A percentile compares a stretch with the other conserved stretches of the same genome.
Evolutionary conservation across 257 asterid genomes (phyloP).

Genomic region (Solanum peruvianum): DNA sequence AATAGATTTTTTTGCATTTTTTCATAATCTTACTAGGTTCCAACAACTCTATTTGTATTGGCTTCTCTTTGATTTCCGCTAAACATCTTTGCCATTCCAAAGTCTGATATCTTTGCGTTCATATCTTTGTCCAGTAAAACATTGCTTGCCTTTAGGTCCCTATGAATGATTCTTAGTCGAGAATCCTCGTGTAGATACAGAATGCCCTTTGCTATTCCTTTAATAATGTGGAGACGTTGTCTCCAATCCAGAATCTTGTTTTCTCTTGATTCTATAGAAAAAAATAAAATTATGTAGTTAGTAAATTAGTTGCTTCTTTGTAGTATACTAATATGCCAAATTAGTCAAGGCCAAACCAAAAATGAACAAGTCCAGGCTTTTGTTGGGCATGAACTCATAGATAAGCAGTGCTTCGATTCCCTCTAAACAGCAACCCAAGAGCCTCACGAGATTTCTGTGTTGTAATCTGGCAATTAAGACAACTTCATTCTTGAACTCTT

Average conservation of each 20-base stretch:
- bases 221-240: neutral
- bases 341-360: neutral
- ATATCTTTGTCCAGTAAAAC: neutral
- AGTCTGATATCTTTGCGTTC: neutral
- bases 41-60: constrained; percentile 7
- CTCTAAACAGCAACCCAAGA: neutral
- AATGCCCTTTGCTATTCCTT: neutral
- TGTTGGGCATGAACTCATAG: neutral
- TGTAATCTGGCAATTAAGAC: neutral
- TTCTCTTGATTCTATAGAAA: neutral
- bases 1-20: too few relatives aligned
- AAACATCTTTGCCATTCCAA: neutral
- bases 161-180: neutral
- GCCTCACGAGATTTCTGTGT: neutral
- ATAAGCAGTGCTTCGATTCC: neutral
- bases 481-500: constrained; percentile 3
- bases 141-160: neutral
- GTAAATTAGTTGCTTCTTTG: neutral
- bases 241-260: neutral
- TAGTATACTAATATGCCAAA: neutral
- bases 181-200: neutral
- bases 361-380: neutral
- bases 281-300: neutral
- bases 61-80: neutral
- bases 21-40: neutral